A percentile compares a stretch with the other conserved stretches of the same genome.
phyloP scores from a whole-genome alignment of 805 yeast genomes.

The Clavispora asparagi region DNA sequence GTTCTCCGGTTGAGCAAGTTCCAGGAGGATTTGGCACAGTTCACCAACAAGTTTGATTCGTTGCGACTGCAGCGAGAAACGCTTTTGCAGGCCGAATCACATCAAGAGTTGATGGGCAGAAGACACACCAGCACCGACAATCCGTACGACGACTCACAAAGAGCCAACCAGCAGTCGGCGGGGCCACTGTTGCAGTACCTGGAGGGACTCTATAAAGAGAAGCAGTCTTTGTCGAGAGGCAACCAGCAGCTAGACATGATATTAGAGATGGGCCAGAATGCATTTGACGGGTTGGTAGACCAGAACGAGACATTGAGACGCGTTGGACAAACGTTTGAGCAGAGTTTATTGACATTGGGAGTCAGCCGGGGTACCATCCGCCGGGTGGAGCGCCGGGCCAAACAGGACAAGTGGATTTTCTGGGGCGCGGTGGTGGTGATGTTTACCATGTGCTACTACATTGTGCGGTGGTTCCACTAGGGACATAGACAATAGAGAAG shows the following conservation, averaged over 20 bases:
- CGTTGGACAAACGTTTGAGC: slow-evolving; percentile 60
- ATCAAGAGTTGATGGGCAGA: slow-evolving; percentile 54
- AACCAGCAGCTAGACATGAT: slow-evolving; percentile 84
- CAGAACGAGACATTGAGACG: slow-evolving; percentile 69
- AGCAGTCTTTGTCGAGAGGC: slow-evolving; percentile 57
- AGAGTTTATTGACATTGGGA: slow-evolving; percentile 75
- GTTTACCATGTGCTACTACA: slow-evolving; percentile 61
- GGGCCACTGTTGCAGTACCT: slow-evolving; percentile 34
- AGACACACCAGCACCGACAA: slow-evolving; percentile 40
- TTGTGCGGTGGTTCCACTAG: slow-evolving; percentile 59
- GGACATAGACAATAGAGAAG: background rate
- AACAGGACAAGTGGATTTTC: slow-evolving; percentile 82
- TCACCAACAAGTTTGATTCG: slow-evolving; percentile 46
- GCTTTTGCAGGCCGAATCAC: slow-evolving; percentile 39
- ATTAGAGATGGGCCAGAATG: slow-evolving; percentile 80
- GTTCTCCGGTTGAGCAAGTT: slow-evolving; percentile 52
- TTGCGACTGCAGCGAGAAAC: slow-evolving; percentile 55
- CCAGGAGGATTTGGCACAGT: slow-evolving; percentile 41
- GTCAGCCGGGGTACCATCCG: slow-evolving; percentile 81
- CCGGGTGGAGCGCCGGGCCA: slow-evolving; percentile 72
- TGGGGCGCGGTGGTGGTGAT: slow-evolving; percentile 66
- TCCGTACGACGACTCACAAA: slow-evolving; percentile 38
- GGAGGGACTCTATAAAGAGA: slow-evolving; percentile 70
- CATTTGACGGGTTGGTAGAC: slow-evolving; percentile 79
- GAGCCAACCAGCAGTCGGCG: slow-evolving; percentile 15